These are phyloP conservation scores for Monilinia laxa DNA, from an alignment of 2,329 filamentous ascomycete genomes.

Conservation along the genomic window DNA sequence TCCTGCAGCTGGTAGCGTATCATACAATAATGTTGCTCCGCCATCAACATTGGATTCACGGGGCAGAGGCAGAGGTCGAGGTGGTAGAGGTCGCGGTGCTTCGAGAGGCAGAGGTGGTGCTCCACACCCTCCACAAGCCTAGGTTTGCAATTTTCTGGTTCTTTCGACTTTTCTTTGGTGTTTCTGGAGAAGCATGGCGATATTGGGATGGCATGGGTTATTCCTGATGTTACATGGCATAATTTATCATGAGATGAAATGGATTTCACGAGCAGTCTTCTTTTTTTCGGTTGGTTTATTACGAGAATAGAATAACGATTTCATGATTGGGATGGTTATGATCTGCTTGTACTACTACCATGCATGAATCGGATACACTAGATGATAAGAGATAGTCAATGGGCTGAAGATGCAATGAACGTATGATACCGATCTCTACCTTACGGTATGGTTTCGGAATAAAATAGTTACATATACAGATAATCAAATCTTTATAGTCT, in stretches of 20 bases:
- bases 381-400: background rate
- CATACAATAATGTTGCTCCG: conserved; percentile 59
- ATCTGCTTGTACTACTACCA: conserved; percentile 2
- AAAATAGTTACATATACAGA: conserved; percentile 6
- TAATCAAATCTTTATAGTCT: background rate
- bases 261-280: background rate
- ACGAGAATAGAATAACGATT: conserved; percentile 17
- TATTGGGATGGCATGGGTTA: conserved; percentile 7
- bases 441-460: background rate
- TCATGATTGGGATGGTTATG: conserved; percentile 3
- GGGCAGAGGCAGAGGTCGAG: conserved; percentile 41
- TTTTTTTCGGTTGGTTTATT: background rate
- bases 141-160: conserved; percentile 9
- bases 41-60: conserved; percentile 55
- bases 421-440: background rate
- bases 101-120: conserved; percentile 33
- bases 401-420: background rate
- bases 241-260: background rate
- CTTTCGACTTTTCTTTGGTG: background rate
- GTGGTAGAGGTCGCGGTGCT: conserved; percentile 34
- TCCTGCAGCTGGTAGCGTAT: conserved; percentile 32
- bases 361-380: conserved; percentile 10
- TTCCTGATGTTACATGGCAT: background rate
- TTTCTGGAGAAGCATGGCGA: conserved; percentile 14
- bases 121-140: conserved; percentile 21